Evolutionary conservation across 495 filamentous ascomycete genomes (phyloP), one percentile per base, ranked within the genome.

Genomic region (Penicillium alfredii): DNA sequence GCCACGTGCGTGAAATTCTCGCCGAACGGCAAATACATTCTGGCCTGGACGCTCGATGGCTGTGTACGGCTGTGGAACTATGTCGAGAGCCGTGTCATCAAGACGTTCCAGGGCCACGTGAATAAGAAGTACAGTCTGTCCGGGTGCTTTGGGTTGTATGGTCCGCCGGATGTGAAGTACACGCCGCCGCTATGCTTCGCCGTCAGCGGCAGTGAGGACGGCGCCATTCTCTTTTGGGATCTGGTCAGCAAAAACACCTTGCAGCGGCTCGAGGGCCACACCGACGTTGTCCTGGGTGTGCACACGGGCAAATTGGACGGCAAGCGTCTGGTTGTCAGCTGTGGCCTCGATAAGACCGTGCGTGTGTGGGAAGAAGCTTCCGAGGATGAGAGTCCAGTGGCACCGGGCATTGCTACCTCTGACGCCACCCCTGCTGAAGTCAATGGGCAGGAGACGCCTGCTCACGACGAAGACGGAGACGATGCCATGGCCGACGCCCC

Each of bases 31-130:
- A 86, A 84, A 31, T 94, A 83, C 60, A 80, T 97, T 14, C 71
- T 96, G 4, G 92, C 92, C 9, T 94, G 85, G 65, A 92, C 84
- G 40, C 73, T 96, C 58, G 92, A 98, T 61, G 82, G 76, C 31
- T 89, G 84, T 47, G 73, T 98, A 7, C 79, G 92, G 9, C 68
- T 98, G 34, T 98, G 92, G 92, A 82, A 94, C 60, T 98, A 96
- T 48, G 82, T 92, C 3, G 78, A 86, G 16, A 88, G 89, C 3
- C 71, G 78, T 26, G 87, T 86, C 48, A 80, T 94, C 42, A 98
- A 97, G 72, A 98, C 92, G 14, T 98, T 96, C 69, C 86, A 94
- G 61, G 92, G 93, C 6, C 93, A 97, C 58, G 63, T 70, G 34
- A 97, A 96, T 57, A 70, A 75, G 45, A 84, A 82, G 35, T 95